Evolutionary conservation across 192 early-diverging fungal genomes (phyloP).

Genomic region (Mortierella claussenii): DNA sequence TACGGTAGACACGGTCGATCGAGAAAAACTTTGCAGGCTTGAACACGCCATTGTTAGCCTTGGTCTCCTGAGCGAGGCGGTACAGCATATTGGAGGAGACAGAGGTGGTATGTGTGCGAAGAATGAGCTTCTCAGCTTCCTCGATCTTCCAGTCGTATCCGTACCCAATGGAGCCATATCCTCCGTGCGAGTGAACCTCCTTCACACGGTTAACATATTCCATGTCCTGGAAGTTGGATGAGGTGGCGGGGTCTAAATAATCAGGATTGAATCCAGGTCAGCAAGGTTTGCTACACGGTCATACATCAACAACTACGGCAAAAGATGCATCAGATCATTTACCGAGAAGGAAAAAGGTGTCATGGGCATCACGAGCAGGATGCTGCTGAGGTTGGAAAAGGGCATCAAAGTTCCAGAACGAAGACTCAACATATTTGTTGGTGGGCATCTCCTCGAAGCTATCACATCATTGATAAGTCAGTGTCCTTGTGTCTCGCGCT

Average conservation of each 20-base stretch:
- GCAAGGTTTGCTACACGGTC: too few species aligned
- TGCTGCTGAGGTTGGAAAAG: slow-evolving; percentile 99
- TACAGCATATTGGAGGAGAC: slow-evolving; percentile 93
- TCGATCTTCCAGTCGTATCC: slow-evolving; percentile 92
- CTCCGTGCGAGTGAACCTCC: slow-evolving; percentile 91
- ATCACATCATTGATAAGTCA: not conserved
- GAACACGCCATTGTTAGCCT: slow-evolving; percentile 72
- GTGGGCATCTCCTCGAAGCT: slow-evolving; percentile 98
- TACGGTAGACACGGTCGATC: slow-evolving; percentile 98
- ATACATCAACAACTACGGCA: too few species aligned
- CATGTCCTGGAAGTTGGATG: slow-evolving; percentile 75
- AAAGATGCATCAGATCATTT: too few species aligned
- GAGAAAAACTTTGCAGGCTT: slow-evolving; percentile 98
- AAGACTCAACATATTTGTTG: slow-evolving; percentile 94
- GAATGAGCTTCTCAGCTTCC: slow-evolving; percentile 92
- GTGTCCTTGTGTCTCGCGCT: not conserved
- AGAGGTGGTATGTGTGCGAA: slow-evolving; percentile 98
- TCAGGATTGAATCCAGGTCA: too few species aligned
- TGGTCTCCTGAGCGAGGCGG: slow-evolving; percentile 87
- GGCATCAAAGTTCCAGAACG: slow-evolving; percentile 99
- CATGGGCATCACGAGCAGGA: slow-evolving; percentile 87
- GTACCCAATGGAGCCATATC: slow-evolving; percentile 96
- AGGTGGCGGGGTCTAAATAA: slow-evolving; percentile 73
- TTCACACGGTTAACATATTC: slow-evolving; percentile 95
- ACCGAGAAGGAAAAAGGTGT: slow-evolving; percentile 79